Percentiles rank a stretch among this genome's conserved stretches.
Evolutionary conservation across 495 filamentous ascomycete genomes (phyloP).

Genomic region (Lasiosphaeris hirsuta): DNA sequence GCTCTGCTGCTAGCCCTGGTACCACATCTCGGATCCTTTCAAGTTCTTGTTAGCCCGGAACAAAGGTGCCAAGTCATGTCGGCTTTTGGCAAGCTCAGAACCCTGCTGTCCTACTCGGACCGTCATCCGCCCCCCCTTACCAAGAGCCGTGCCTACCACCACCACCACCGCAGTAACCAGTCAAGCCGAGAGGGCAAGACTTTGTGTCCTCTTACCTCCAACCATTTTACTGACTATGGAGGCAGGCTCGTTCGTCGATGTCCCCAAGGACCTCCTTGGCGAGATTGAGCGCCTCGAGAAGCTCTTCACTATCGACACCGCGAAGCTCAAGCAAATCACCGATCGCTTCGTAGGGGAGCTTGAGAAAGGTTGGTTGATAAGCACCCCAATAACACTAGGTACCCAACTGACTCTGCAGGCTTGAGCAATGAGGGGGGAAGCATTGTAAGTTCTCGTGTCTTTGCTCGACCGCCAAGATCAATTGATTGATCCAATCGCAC

Average conservation of each 20-base stretch:
- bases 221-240: slow-evolving; percentile 25
- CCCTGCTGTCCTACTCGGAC: slow-evolving; percentile 11
- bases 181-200: slow-evolving; percentile 28
- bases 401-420: slow-evolving; percentile 45
- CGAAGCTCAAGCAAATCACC: slow-evolving; percentile 85
- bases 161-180: slow-evolving; percentile 13
- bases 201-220: not conserved
- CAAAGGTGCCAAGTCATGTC: not conserved
- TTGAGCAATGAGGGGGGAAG: slow-evolving; percentile 83
- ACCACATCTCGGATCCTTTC: not conserved
- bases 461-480: slow-evolving; percentile 6
- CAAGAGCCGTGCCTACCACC: slow-evolving; percentile 11
- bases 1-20: not conserved
- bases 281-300: slow-evolving; percentile 85
- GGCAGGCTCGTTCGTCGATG: slow-evolving; percentile 39
- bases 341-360: slow-evolving; percentile 86
- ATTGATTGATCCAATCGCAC: slow-evolving; percentile 6
- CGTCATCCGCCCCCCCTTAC: slow-evolving; percentile 14
- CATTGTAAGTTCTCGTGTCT: slow-evolving; percentile 63
- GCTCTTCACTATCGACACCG: slow-evolving; percentile 72
- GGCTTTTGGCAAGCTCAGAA: slow-evolving; percentile 15
- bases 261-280: slow-evolving; percentile 78
- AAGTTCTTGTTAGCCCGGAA: not conserved
- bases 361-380: slow-evolving; percentile 62
- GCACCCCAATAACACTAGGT: slow-evolving; percentile 6